phyloP scores from a whole-genome alignment of 2,329 filamentous ascomycete species.

The Berkeleyomyces basicola region DNA sequence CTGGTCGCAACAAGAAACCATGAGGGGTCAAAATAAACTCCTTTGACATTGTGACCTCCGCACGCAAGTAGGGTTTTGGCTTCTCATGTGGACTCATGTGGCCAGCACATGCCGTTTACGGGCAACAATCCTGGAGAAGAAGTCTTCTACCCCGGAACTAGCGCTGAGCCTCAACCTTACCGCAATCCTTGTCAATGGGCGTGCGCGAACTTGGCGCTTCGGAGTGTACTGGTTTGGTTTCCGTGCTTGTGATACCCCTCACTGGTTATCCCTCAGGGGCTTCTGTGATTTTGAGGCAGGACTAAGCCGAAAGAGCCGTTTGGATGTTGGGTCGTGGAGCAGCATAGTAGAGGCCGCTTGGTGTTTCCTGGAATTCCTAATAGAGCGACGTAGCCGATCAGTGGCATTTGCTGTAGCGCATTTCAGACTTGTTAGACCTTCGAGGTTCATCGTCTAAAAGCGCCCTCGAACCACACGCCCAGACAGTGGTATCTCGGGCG shows the following conservation, averaged over 20 bases:
- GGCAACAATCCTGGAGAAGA: constrained; percentile 11
- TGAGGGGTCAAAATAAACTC: neutral
- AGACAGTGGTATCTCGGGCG: neutral
- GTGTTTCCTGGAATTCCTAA: neutral
- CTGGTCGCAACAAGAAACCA: neutral
- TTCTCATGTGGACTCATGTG: neutral
- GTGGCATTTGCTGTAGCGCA: neutral
- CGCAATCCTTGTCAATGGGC: neutral
- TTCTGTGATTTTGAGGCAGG: neutral
- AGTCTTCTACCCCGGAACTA: neutral
- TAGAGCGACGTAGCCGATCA: neutral
- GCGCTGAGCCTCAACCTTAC: constrained; percentile 7
- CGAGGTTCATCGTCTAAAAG: too few species aligned
- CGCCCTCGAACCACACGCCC: neutral
- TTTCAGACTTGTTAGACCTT: neutral
- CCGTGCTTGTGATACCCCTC: neutral
- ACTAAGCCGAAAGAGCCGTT: neutral
- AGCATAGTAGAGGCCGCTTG: neutral
- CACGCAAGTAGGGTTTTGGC: neutral
- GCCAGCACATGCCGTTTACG: constrained; percentile 8
- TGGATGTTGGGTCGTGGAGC: neutral
- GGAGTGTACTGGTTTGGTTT: neutral
- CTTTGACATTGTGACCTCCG: neutral
- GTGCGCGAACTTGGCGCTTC: constrained; percentile 4
- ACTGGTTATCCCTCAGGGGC: neutral